Conservation (phyloP, 2,329 filamentous ascomycete species). For the Diplodia sapinea region DNA sequence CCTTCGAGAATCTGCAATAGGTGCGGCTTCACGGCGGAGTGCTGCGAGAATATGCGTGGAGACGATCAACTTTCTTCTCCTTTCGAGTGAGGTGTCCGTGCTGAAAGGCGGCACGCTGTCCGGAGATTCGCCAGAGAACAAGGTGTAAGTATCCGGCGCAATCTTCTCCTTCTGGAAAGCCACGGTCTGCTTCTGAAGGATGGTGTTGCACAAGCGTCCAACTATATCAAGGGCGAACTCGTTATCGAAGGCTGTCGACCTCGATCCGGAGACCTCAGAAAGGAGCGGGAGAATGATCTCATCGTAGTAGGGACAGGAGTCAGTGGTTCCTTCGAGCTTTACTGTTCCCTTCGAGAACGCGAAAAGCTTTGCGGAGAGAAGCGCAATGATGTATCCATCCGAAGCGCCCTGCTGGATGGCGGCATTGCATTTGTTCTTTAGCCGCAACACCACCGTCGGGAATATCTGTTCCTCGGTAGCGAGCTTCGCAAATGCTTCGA, state of each 20-base stretch:
- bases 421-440: constrained; percentile 67
- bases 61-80: constrained; percentile 58
- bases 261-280: constrained; percentile 44
- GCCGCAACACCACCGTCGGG: constrained; percentile 65
- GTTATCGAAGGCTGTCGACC: constrained; percentile 50
- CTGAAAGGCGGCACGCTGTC: constrained; percentile 44
- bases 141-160: constrained; percentile 60
- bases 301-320: constrained; percentile 52
- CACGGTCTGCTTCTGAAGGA: constrained; percentile 60
- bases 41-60: constrained; percentile 64
- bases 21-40: constrained; percentile 45
- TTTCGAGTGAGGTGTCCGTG: constrained; percentile 39
- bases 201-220: constrained; percentile 65
- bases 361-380: constrained; percentile 67
- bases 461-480: constrained; percentile 67
- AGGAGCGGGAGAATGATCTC: constrained; percentile 54
- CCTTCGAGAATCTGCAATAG: constrained; percentile 42
- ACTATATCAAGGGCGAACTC: constrained; percentile 63
- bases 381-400: constrained; percentile 61
- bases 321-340: constrained; percentile 54
- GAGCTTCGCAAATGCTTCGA: constrained; percentile 69
- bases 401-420: constrained; percentile 60
- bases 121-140: constrained; percentile 52
- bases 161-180: constrained; percentile 59
- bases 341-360: constrained; percentile 62